Conservation (phyloP, 345 rosid genomes). For the Raphanus sativus region DNA sequence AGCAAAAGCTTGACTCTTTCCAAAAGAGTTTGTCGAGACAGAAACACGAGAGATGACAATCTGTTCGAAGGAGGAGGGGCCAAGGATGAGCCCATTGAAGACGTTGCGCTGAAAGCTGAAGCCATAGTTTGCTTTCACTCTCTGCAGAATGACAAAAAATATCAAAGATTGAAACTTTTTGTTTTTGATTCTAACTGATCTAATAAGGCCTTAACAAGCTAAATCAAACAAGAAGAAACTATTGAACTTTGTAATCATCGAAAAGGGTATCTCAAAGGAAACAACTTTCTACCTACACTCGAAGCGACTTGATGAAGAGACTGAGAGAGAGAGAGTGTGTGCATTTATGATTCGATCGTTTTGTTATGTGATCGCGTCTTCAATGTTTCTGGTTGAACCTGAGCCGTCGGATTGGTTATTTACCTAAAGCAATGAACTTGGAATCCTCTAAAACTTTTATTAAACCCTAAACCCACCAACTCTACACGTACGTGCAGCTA, state of each 20-base stretch:
- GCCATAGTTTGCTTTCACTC: constrained; percentile 57
- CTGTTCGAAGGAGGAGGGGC: constrained; percentile 56
- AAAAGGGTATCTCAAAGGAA: constrained; percentile 11
- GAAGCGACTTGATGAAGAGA: background rate
- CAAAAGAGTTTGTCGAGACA: constrained; percentile 53
- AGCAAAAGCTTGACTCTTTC: constrained; percentile 45
- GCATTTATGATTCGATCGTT: too few species aligned
- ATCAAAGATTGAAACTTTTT: background rate
- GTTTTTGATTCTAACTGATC: background rate
- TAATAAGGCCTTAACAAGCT: background rate
- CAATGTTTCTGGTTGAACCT: too few species aligned
- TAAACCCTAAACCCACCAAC: too few species aligned
- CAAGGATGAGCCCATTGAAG: constrained; percentile 56
- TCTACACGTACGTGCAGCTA: too few species aligned
- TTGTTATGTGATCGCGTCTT: too few species aligned
- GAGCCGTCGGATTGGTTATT: too few species aligned
- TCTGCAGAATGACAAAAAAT: background rate
- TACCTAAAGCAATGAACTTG: too few species aligned
- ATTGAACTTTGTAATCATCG: constrained; percentile 35
- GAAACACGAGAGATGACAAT: constrained; percentile 52
- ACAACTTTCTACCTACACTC: constrained; percentile 16
- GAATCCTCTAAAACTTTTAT: too few species aligned
- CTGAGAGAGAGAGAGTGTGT: background rate
- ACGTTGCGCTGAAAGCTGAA: constrained; percentile 60
- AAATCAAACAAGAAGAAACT: too few species aligned